Evolutionary conservation across 2,329 filamentous ascomycete species (phyloP), one percentile per base, ranked within the genome.

Genomic region (Curvularia verruculosa): DNA sequence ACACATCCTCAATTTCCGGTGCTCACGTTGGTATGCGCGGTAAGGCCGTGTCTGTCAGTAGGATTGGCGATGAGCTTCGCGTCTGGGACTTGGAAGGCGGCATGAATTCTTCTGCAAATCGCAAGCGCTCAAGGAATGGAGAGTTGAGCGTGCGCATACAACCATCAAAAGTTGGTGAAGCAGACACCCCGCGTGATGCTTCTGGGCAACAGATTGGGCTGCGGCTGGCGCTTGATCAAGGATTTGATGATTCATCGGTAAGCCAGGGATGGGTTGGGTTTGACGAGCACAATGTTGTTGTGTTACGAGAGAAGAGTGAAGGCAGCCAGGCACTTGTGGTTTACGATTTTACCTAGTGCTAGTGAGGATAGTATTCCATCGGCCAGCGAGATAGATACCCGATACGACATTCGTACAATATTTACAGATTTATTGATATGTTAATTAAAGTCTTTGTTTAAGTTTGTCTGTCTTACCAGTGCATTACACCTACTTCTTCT

Each of bases 41-140:
- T 18, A 96, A 93, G 75, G 93, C 92, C 0, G 90, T 97, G 3
- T 96, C 91, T n/a, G 89, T 96, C 49, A 95, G 90, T 76, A 83
- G 84, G 19, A 82, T 86, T n/a, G 92, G 92, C 26, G 87, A 83
- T 41, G 82, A 84, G 59, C 67, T 84, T 9, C 86, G 92, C 6
- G 87, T 96, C 5, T 97, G 93, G 93, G 92, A 96, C 69, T 83
- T 97, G 0, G 92, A 96, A 76, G 89, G 89, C 6, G 83, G 89
- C 3, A 82, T 84, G 48, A 78, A 80, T 1, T 83, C 82, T 4
- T 71, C 75, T 5, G 66, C 78, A 1, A 66, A 64, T 18, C 77
- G 78, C 21, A 80, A 74, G 61, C 75, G 77, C 26, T 72, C 79
- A 13, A 63, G 76, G 58, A 71, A 76, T 56, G 73, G 80, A 18